Percentiles rank a stretch among this genome's conserved stretches.
phyloP scores from a whole-genome alignment of 2,329 filamentous ascomycete species.

The Zarea fungicola region DNA sequence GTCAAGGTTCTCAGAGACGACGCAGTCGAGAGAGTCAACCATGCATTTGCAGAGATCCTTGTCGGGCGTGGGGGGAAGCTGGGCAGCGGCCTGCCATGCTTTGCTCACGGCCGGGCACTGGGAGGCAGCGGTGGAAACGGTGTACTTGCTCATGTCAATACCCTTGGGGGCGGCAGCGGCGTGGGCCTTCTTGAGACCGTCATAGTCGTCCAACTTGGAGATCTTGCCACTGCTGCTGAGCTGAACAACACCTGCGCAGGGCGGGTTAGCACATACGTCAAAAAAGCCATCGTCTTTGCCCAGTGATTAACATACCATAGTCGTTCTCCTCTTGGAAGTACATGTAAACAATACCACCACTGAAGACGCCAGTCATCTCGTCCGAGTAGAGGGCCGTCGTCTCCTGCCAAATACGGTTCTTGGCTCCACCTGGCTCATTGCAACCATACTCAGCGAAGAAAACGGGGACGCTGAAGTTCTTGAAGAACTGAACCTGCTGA shows the following conservation, averaged over 20 bases:
- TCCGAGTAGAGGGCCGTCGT: slow-evolving; percentile 73
- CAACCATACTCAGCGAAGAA: slow-evolving; percentile 99
- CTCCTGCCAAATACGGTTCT: slow-evolving; percentile 77
- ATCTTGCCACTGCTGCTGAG: slow-evolving; percentile 52
- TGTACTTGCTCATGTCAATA: slow-evolving; percentile 64
- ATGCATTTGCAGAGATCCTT: slow-evolving; percentile 79
- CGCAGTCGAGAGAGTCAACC: slow-evolving; percentile 67
- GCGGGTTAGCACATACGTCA: neutral
- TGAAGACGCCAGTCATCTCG: slow-evolving; percentile 83
- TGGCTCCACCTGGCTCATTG: slow-evolving; percentile 59
- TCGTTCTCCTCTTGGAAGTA: slow-evolving; percentile 90
- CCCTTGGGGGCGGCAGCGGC: slow-evolving; percentile 60
- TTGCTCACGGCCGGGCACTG: slow-evolving; percentile 63
- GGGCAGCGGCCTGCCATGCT: slow-evolving; percentile 57
- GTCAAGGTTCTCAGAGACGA: slow-evolving; percentile 53
- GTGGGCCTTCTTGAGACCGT: slow-evolving; percentile 65
- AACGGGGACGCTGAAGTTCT: slow-evolving; percentile 82
- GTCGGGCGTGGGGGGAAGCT: slow-evolving; percentile 80
- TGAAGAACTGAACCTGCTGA: slow-evolving; percentile 79
- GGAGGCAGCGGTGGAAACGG: slow-evolving; percentile 63
- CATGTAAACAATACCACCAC: slow-evolving; percentile 98
- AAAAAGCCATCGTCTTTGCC: neutral
- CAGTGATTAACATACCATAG: slow-evolving; percentile 58
- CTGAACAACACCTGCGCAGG: slow-evolving; percentile 57
- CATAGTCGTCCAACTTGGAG: slow-evolving; percentile 68